Evolutionary conservation across 176 grass and related monocot species (phyloP), one percentile per base, ranked within the genome.

Genomic region (Juncus effusus): DNA sequence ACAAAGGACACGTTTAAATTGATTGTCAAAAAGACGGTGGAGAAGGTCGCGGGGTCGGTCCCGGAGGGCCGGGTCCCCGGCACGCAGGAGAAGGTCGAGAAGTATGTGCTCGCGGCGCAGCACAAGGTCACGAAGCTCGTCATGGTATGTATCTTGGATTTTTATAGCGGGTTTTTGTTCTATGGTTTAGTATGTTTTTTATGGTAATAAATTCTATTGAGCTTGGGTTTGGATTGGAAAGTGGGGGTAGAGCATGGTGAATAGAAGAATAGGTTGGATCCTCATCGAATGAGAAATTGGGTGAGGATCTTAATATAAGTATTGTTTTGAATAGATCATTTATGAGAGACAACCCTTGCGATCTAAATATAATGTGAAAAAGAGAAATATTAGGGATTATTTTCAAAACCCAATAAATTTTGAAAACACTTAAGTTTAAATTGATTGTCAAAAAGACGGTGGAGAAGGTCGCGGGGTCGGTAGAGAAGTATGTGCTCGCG

Each of bases 381-480:
- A 28, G 19, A 1, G 19, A 28, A 28, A 28, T 28, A 28, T 28
- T 28, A 28, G 19, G 19, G 19, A 0, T 28, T 28, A 28, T 28
- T 28, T 28, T 28, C 19, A 1, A 0, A 28, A 1, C 19, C 19
- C 19, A 28, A 28, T 28, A 28, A 28, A 28, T 28, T 28, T 28
- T 28, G 19, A 28, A 28, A 28, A 28, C 19, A 28, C 19, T 28
- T 28, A 28, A n/a, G 78, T 97, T 84, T 66, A 99, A 99, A 82
- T 89, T 78, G 63, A 80, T 99, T 80, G 94, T 99, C 35, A 99
- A 78, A 81, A 99, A 99, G 80, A 99, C 94, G 45, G 94, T 99
- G 51, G 88, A 99, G 73, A 99, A 99, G 62, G 94, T 99, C 74
- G 86, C 88, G 77, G 79, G 56, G 77, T 81, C 94, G 83, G 86